These are phyloP conservation scores for Exidia glandulosa DNA, from an alignment of 768 basidiomycete genomes.

Conservation along the genomic window DNA sequence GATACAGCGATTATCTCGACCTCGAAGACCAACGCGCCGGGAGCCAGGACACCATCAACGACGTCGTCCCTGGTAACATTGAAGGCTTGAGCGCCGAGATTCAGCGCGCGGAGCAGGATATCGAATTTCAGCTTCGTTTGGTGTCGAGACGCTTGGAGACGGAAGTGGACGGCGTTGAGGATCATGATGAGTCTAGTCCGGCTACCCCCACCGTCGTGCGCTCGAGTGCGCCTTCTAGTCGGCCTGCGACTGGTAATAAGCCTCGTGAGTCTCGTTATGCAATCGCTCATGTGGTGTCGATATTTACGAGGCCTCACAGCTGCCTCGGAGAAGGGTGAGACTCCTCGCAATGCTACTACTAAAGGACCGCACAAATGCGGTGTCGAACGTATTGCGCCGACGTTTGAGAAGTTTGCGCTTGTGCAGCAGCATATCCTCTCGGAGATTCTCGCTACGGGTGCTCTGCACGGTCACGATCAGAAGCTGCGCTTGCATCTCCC, in stretches of 20 bases:
- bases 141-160: constrained; percentile 5
- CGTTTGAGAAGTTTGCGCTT: constrained; percentile 10
- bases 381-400: constrained; percentile 1
- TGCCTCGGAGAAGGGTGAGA: not conserved
- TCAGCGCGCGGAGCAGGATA: constrained; percentile 1
- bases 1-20: constrained; percentile 11
- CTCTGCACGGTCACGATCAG: constrained; percentile 7
- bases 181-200: not conserved
- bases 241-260: not conserved
- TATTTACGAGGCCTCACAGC: not conserved
- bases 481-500: constrained; percentile 9
- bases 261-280: not conserved
- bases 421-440: constrained; percentile 13
- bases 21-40: not conserved
- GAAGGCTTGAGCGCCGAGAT: not conserved
- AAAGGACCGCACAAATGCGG: constrained; percentile 2
- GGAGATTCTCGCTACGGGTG: constrained; percentile 10
- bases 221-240: not conserved
- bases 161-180: constrained; percentile 3
- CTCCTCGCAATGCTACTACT: not conserved
- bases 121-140: constrained; percentile 3
- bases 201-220: not conserved
- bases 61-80: not conserved
- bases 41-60: not conserved
- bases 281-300: not conserved